phyloP scores from a whole-genome alignment of 768 basidiomycete species.

The Rubroboletus pulcherrimus region DNA sequence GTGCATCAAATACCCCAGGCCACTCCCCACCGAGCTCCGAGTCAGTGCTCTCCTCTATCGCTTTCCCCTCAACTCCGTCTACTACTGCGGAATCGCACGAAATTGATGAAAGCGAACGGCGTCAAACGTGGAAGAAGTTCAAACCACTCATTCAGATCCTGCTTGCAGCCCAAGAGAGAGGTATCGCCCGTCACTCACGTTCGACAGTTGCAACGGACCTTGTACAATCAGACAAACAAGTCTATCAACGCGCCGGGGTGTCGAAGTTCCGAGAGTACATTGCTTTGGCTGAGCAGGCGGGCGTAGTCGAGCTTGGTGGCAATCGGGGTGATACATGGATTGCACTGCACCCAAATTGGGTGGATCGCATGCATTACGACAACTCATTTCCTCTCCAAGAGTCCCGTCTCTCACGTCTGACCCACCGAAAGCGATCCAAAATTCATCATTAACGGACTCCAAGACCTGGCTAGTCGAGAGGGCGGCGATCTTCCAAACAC shows the following conservation, averaged over 20 bases:
- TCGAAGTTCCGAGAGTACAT: slow-evolving; percentile 25
- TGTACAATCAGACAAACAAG: slow-evolving; percentile 20
- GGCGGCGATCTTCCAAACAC: neutral
- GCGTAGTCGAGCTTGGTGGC: slow-evolving; percentile 26
- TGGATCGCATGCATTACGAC: neutral
- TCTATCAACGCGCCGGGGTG: slow-evolving; percentile 28
- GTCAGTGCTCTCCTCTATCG: slow-evolving; percentile 1
- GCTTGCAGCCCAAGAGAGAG: slow-evolving; percentile 26
- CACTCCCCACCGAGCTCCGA: neutral
- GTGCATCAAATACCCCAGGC: slow-evolving; percentile 2
- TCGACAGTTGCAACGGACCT: slow-evolving; percentile 37
- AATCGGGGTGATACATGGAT: slow-evolving; percentile 22
- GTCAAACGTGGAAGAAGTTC: slow-evolving; percentile 29
- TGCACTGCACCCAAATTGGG: slow-evolving; percentile 23
- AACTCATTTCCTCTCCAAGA: neutral
- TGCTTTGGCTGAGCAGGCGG: slow-evolving; percentile 24
- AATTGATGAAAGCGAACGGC: slow-evolving; percentile 6
- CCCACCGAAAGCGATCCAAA: slow-evolving; percentile 6
- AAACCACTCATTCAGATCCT: slow-evolving; percentile 24
- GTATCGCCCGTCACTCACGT: slow-evolving; percentile 35
- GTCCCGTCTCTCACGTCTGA: slow-evolving; percentile 13
- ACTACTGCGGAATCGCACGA: neutral
- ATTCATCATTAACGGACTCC: slow-evolving; percentile 6
- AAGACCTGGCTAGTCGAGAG: slow-evolving; percentile 7
- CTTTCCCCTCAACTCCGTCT: slow-evolving; percentile 4